Conservation (phyloP, 495 filamentous ascomycete species). For the Aspergillus biplanus region DNA sequence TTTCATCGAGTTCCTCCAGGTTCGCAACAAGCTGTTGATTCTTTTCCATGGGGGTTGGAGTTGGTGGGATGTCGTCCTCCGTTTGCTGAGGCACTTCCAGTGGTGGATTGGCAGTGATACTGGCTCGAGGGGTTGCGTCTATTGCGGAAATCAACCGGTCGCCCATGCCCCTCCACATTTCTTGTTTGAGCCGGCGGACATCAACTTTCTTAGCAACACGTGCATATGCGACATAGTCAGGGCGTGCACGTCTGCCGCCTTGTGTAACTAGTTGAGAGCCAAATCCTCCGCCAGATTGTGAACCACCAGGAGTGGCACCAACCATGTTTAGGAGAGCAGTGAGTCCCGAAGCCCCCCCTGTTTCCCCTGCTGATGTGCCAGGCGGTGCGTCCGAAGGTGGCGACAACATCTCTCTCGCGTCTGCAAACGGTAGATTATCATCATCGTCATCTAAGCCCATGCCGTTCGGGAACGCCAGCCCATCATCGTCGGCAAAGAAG, state of each 20-base stretch:
- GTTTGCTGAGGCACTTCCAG: conserved; percentile 35
- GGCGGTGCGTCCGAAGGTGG: conserved; percentile 59
- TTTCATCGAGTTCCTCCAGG: conserved; percentile 31
- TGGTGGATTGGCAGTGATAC: conserved; percentile 25
- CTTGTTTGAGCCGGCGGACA: conserved; percentile 88
- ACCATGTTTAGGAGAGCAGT: conserved; percentile 48
- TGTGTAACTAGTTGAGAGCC: conserved; percentile 94
- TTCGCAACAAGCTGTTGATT: conserved; percentile 22
- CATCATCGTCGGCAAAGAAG: conserved; percentile 97
- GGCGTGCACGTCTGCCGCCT: conserved; percentile 71
- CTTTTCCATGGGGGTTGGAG: conserved; percentile 35
- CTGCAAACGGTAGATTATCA: conserved; percentile 84
- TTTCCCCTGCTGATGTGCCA: conserved; percentile 42
- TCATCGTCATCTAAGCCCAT: conserved; percentile 68
- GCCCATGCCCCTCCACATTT: conserved; percentile 91
- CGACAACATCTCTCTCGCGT: conserved; percentile 88
- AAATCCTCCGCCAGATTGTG: conserved; percentile 63
- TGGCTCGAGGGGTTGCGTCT: conserved; percentile 34
- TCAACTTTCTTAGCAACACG: conserved; percentile 99
- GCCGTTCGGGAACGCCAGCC: conserved; percentile 73
- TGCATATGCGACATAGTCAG: conserved; percentile 97
- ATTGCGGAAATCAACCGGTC: conserved; percentile 45
- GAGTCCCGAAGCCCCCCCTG: conserved; percentile 41
- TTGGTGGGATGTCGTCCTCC: conserved; percentile 38
- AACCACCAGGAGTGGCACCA: conserved; percentile 43